phyloP scores from a whole-genome alignment of 176 grass and related monocot species.

The Avena insularis region DNA sequence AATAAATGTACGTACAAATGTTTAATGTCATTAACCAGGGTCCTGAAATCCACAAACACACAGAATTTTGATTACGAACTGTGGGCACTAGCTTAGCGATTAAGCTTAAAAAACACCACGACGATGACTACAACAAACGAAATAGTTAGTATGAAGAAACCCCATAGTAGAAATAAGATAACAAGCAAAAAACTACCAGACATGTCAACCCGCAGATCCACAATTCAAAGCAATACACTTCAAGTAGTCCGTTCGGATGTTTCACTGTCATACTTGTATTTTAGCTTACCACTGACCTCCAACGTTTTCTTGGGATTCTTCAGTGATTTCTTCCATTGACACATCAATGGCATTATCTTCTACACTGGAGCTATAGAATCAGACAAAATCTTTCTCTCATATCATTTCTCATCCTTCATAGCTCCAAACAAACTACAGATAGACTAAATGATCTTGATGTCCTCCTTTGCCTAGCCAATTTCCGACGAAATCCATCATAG shows the following conservation, averaged over 20 bases:
- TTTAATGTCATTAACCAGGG: not conserved
- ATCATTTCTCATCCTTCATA: conserved; percentile 10
- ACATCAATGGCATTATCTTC: not conserved
- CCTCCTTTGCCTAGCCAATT: not conserved
- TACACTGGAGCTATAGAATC: not conserved
- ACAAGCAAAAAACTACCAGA: not conserved
- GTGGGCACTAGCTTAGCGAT: not conserved
- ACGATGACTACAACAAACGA: not conserved
- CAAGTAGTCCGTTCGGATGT: not conserved
- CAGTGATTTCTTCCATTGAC: not conserved
- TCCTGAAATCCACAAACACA: not conserved
- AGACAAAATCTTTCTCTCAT: not conserved
- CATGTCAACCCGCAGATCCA: not conserved
- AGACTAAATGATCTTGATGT: not conserved
- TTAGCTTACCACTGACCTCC: not conserved
- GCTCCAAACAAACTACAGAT: not conserved
- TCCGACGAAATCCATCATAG: conserved; percentile 1
- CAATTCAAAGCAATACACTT: not conserved
- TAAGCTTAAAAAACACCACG: not conserved
- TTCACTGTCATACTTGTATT: not conserved
- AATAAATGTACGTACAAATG: not conserved
- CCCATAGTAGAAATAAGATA: not conserved
- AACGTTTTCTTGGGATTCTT: not conserved
- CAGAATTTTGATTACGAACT: not conserved
- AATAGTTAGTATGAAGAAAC: conserved; percentile 25